Evolutionary conservation across 2,329 filamentous ascomycete genomes (phyloP).

Genomic region (Pestalotiopsis sp.): DNA sequence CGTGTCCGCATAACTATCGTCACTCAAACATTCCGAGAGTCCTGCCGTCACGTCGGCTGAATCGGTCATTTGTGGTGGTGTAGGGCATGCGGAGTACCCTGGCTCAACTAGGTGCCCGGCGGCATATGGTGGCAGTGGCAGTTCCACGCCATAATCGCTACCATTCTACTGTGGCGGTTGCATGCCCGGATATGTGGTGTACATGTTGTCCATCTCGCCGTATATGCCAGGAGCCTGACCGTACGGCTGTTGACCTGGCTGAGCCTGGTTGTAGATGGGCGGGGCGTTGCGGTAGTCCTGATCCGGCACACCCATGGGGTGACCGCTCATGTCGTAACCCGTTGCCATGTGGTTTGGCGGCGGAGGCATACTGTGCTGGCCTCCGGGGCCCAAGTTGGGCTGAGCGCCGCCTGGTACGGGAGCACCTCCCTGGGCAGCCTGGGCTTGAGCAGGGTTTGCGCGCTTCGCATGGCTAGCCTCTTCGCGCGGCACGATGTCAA

Average conservation of each 20-base stretch:
- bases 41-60: not conserved
- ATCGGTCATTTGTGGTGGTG: too few relatives aligned
- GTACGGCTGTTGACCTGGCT: conserved; percentile 71
- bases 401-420: conserved; percentile 43
- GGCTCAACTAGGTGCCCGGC: too few relatives aligned
- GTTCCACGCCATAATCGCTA: not conserved
- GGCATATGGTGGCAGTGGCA: not conserved
- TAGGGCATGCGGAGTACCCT: too few relatives aligned
- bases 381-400: conserved; percentile 54
- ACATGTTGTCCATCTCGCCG: conserved; percentile 80
- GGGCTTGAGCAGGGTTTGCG: conserved; percentile 53
- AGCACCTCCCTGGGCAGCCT: conserved; percentile 35
- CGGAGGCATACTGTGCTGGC: conserved; percentile 51
- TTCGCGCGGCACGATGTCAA: conserved; percentile 96
- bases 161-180: conserved; percentile 65
- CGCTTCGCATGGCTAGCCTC: conserved; percentile 89
- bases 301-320: conserved; percentile 61
- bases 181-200: conserved; percentile 71
- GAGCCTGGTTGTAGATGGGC: conserved; percentile 82
- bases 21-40: not conserved
- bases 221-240: conserved; percentile 80
- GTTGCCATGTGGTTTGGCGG: conserved; percentile 61
- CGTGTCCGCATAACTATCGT: too few relatives aligned
- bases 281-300: conserved; percentile 78
- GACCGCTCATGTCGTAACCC: conserved; percentile 63